Conservation (phyloP, 352 stramenopile species). For the Globisporangium recalcitrans region DNA sequence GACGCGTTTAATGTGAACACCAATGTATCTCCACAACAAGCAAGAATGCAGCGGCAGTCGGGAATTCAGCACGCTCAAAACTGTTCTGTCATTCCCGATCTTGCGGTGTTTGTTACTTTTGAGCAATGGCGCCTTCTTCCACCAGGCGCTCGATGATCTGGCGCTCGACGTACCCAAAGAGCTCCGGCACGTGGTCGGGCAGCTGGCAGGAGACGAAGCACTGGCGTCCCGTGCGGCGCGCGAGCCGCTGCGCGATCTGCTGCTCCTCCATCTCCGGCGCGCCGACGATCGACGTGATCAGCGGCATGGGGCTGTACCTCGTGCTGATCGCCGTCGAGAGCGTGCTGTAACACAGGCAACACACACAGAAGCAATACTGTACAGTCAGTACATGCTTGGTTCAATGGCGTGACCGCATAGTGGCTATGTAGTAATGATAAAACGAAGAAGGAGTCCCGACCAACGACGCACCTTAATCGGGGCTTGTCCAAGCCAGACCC, state of each 20-base stretch:
- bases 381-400: not conserved
- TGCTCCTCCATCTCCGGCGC: slow-evolving; percentile 68
- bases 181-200: slow-evolving; percentile 62
- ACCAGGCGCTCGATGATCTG: slow-evolving; percentile 47
- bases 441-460: no score
- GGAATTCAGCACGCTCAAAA: no score
- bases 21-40: no score
- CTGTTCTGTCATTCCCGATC: no score
- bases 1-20: slow-evolving; percentile 19
- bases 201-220: slow-evolving; percentile 82
- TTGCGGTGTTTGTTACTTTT: not conserved
- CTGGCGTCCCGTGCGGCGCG: slow-evolving; percentile 52
- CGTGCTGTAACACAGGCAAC: slow-evolving; percentile 26
- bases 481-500: slow-evolving; percentile 45
- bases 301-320: slow-evolving; percentile 72
- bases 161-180: slow-evolving; percentile 67
- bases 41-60: no score
- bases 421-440: not conserved
- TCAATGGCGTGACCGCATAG: not conserved
- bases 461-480: slow-evolving; percentile 22
- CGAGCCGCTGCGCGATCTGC: slow-evolving; percentile 75
- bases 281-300: slow-evolving; percentile 70
- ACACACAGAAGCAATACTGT: not conserved
- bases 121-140: slow-evolving; percentile 41
- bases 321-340: slow-evolving; percentile 76